Base-by-base conservation (phyloP, 768 basidiomycete genomes). In the Leucocoprinus birnbaumii region DNA sequence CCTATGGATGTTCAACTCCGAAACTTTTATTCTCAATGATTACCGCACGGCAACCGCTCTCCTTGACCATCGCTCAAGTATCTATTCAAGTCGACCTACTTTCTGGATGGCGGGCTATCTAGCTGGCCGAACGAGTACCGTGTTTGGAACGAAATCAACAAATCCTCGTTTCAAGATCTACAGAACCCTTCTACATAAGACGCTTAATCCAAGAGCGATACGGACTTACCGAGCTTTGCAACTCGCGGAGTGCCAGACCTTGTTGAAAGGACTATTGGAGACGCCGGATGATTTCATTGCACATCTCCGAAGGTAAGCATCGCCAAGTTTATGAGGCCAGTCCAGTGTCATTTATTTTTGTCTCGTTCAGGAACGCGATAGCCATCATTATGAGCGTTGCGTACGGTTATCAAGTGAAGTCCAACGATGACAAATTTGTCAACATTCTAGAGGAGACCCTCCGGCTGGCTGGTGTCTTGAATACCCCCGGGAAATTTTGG, bases 41-140 rank as follows among this genome's bases (percentile, higher is more conserved):
- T 67, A 68, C 35, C 69, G 69, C 51, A 67, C 71, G 9, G 76
- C 71, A 2, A 61, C 67, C 25, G 79, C 80, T 44, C 68, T 84
- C 11, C 69, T 84, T 35, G 79, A 80, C 45, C 64, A 67, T 27
- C 74, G 79, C 10, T 76, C 78, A 8, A 63, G 62, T 11, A 73
- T 79, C 43, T 82, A 82, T 58, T 80, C 80, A 3, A 79, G 79
- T 57, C 66, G 80, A 27, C 80, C 79, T 1, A 57, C 60, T 1
- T 27, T 42, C 3, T 68, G 65, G 66, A 70, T 75, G 68, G 44
- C 57, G 25, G 60, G 63, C 14, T 66, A 68, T 5, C 58, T 77
- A 10, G 67, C 67, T 1, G 66, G 67, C 7, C 62, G 71, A 16
- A 61, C 64, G 31, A 40, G 55, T 26, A 59, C 62, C 10, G 68